Percentiles rank a stretch among this genome's conserved stretches.
phyloP scores from a whole-genome alignment of 2,329 filamentous ascomycete species.

The Zymoseptoria passerinii region DNA sequence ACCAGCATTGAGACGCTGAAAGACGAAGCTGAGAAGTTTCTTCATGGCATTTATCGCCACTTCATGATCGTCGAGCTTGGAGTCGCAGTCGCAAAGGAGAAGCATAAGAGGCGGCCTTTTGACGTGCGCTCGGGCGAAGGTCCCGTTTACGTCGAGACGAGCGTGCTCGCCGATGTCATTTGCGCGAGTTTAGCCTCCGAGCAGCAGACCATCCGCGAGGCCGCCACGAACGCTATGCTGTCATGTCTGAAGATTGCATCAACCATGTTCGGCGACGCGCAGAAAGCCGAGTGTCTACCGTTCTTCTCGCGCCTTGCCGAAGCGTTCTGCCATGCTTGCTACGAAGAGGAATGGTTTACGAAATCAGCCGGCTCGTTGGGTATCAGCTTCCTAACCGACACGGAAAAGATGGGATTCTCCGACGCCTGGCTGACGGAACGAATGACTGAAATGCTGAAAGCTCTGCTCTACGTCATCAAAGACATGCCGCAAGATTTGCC shows the following conservation, averaged over 20 bases:
- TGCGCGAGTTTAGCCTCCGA: conserved; percentile 87
- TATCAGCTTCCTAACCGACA: conserved; percentile 78
- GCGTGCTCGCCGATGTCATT: conserved; percentile 79
- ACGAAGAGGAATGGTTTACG: conserved; percentile 97
- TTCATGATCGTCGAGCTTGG: conserved; percentile 87
- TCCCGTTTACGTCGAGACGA: conserved; percentile 75
- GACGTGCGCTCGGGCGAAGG: conserved; percentile 82
- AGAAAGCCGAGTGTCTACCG: conserved; percentile 63
- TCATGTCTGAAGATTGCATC: conserved; percentile 68
- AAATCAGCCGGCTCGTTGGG: conserved; percentile 89
- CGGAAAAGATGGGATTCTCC: conserved; percentile 75
- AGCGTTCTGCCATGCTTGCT: conserved; percentile 87
- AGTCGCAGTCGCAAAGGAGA: conserved; percentile 69
- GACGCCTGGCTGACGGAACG: conserved; percentile 74
- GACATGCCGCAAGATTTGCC: conserved; percentile 94
- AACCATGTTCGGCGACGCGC: conserved; percentile 65
- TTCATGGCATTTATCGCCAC: conserved; percentile 77
- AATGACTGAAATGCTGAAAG: conserved; percentile 79
- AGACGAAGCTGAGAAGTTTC: conserved; percentile 63
- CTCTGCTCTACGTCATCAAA: conserved; percentile 96
- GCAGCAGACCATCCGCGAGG: conserved; percentile 67
- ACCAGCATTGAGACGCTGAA: conserved; percentile 70
- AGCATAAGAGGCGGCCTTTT: conserved; percentile 70
- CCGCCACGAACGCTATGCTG: conserved; percentile 69
- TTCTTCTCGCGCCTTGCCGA: conserved; percentile 79